phyloP scores from a whole-genome alignment of 1,284 basidiomycete genomes.

The Bjerkandera adusta region DNA sequence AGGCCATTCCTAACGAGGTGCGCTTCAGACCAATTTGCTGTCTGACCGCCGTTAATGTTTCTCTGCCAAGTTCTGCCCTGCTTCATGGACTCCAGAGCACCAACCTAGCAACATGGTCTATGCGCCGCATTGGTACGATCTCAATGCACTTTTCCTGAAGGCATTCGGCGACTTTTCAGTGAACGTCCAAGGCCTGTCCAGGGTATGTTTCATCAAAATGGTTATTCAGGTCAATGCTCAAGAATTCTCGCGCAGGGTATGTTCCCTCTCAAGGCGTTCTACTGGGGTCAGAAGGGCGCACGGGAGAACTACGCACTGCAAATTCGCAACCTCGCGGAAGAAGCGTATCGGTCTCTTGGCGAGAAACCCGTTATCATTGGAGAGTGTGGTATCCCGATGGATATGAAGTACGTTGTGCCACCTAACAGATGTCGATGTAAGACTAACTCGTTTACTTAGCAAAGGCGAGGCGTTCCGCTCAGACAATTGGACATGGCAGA shows the following conservation, averaged over 20 bases:
- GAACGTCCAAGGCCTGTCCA: conserved; percentile 86
- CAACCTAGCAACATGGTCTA: conserved; percentile 78
- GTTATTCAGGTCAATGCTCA: too few relatives aligned
- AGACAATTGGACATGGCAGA: conserved; percentile 80
- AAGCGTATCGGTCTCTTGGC: conserved; percentile 65
- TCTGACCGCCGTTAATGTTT: background rate
- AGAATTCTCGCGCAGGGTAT: conserved; percentile 69
- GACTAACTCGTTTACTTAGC: conserved; percentile 47
- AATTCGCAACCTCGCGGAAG: conserved; percentile 75
- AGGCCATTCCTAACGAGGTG: conserved; percentile 91
- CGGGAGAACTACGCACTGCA: conserved; percentile 82
- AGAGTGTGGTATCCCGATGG: conserved; percentile 92
- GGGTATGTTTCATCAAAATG: conserved; percentile 47
- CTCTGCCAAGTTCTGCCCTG: conserved; percentile 67
- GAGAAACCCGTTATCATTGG: conserved; percentile 84
- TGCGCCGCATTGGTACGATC: conserved; percentile 94
- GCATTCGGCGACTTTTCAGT: conserved; percentile 80
- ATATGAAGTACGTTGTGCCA: conserved; percentile 73
- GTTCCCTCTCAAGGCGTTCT: conserved; percentile 77
- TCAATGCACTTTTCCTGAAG: conserved; percentile 83
- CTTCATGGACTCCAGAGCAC: conserved; percentile 65
- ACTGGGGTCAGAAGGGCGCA: conserved; percentile 82
- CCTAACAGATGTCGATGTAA: background rate
- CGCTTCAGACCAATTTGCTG: conserved; percentile 13
- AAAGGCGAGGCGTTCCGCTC: conserved; percentile 67